These are phyloP conservation scores for Claviceps monticola DNA, from an alignment of 2,329 filamentous ascomycete genomes.

Conservation along the genomic window DNA sequence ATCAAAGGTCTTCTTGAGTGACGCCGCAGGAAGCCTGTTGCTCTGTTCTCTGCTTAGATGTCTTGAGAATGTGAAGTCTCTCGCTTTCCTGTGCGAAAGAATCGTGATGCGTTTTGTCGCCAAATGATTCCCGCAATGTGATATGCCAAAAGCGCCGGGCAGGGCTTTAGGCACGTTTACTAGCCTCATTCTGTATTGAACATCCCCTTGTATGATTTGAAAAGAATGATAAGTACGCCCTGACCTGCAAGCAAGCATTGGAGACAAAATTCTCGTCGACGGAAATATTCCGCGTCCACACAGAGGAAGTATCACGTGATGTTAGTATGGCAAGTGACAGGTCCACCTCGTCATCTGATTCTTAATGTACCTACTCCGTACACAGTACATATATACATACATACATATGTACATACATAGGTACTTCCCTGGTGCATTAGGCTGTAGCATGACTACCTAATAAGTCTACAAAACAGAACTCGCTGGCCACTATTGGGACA, in stretches of 20 bases:
- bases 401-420: too few relatives aligned
- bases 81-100: not conserved
- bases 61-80: not conserved
- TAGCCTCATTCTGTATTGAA: conserved; percentile 1
- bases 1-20: not conserved
- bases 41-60: not conserved
- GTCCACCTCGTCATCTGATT: not conserved
- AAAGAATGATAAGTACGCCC: not conserved
- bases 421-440: too few relatives aligned
- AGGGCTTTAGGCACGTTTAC: not conserved
- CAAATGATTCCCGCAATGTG: not conserved
- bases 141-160: not conserved
- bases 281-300: not conserved
- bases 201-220: not conserved
- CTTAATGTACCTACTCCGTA: too few relatives aligned
- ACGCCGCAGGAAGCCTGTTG: not conserved
- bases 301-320: not conserved
- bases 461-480: too few relatives aligned
- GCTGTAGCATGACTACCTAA: too few relatives aligned
- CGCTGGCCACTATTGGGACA: too few relatives aligned
- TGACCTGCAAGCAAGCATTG: not conserved
- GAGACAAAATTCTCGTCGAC: not conserved
- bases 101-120: not conserved
- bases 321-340: not conserved
- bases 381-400: too few relatives aligned